Evolutionary conservation across 352 stramenopile genomes (phyloP).

Genomic region (Globisporangium nagaii): DNA sequence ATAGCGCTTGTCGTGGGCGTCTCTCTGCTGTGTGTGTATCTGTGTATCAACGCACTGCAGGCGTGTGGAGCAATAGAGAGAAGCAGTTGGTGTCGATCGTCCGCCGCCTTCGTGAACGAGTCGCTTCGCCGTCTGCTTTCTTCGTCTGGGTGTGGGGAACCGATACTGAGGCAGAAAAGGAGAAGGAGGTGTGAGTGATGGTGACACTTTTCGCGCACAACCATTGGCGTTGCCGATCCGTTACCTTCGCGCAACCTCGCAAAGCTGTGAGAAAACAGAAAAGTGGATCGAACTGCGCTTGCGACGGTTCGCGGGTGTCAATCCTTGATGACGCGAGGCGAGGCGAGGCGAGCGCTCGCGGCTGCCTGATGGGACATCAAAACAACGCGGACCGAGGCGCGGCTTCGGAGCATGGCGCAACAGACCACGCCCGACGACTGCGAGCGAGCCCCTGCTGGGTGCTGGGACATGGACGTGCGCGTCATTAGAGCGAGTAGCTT

Average conservation of each 20-base stretch:
- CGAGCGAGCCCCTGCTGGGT: background rate
- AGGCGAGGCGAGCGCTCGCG: too few relatives aligned
- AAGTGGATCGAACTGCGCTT: too few relatives aligned
- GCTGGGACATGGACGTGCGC: slow-evolving; percentile 4
- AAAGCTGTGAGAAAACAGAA: too few relatives aligned
- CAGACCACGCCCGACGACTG: too few relatives aligned
- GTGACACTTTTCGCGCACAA: background rate
- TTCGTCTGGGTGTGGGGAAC: background rate
- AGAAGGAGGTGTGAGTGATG: slow-evolving; percentile 5
- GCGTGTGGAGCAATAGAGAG: too few relatives aligned
- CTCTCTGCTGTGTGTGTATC: background rate
- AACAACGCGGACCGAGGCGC: too few relatives aligned
- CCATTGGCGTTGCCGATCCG: slow-evolving; percentile 5
- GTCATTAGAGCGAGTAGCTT: background rate
- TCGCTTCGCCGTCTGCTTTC: background rate
- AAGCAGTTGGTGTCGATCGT: too few relatives aligned
- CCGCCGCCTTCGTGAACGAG: background rate
- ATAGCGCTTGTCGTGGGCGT: background rate
- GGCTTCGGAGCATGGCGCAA: too few relatives aligned
- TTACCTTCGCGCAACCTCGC: slow-evolving; percentile 2
- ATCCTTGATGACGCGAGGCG: slow-evolving; percentile 3
- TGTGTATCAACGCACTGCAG: background rate
- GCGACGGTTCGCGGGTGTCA: slow-evolving; percentile 5
- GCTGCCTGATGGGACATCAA: too few relatives aligned
- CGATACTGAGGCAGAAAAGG: background rate